Base-by-base conservation (phyloP, 2,329 filamentous ascomycete species). In the Chaetomiaceae sp. region DNA sequence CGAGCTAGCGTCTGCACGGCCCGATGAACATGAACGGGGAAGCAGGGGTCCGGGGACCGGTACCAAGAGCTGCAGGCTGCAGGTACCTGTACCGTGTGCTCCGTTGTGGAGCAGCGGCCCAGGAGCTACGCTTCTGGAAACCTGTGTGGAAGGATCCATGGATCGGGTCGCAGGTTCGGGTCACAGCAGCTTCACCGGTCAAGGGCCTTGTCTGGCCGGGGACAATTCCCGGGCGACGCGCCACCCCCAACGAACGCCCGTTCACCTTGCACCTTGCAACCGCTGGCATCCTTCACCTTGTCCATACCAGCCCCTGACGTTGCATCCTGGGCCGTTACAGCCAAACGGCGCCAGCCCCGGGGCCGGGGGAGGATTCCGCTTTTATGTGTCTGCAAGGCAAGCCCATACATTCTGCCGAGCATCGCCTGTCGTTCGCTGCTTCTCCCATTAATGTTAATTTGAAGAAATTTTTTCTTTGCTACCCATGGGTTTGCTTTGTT, bases 281-380 rank as follows among this genome's bases (percentile, higher is more conserved):
- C n/a, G n/a, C n/a, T n/a, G n/a, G n/a, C n/a, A n/a, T n/a, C n/a
- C 36, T 27, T 42, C 45, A 45, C 27, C 36, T 39, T 24, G 15
- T 24, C 9, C 40, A 33, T 35, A 27, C 15, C 15, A n/a, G n/a
- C 27, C 42, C 42, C 33, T 34, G 45, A 30, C 32, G 46, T 48
- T 18, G 46, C 37, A 48, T 37, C 14, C 33, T 24, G 37, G 38
- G 18, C n/a, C 26, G 38, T 40, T 45, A 24, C 41, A 43, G 43
- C 44, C 53, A 48, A 55, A 55, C 53, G 39, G 45, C 32, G 40
- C n/a, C 47, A 5, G 22, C 22, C 42, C 45, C 52, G 47, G 48
- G 33, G 47, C 42, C 53, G 51, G 53, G 51, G 49, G 50, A 55
- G 49, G 45, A 42, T 48, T 52, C 52, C 53, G 51, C 47, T 24